Evolutionary conservation across 148 eudicot genomes (phyloP).

Genomic region (Nepenthes mirabilis): DNA sequence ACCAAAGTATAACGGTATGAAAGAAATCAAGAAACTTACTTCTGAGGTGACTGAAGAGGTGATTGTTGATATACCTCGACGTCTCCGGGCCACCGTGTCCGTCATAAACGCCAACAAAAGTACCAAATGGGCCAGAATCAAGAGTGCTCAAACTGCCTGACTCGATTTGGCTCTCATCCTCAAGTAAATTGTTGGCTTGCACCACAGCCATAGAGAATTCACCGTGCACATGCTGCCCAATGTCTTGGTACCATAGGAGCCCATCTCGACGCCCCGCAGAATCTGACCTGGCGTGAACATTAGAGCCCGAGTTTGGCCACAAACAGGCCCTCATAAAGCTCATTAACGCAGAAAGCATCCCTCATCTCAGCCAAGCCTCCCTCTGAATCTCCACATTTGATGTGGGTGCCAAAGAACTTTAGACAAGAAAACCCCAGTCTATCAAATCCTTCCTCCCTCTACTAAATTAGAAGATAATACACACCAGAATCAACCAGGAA

Average conservation of each 20-base stretch:
- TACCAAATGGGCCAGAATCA: slow-evolving; percentile 62
- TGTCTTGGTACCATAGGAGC: slow-evolving; percentile 73
- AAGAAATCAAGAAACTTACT: slow-evolving; percentile 29
- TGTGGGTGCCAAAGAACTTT: slow-evolving; percentile 3
- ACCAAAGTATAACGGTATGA: not conserved
- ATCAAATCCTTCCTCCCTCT: too few species aligned
- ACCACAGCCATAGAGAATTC: slow-evolving; percentile 87
- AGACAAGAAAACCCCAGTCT: too few species aligned
- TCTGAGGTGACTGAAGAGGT: slow-evolving; percentile 61
- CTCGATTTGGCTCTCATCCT: slow-evolving; percentile 82
- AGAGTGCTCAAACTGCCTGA: slow-evolving; percentile 53
- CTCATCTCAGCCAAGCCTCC: slow-evolving; percentile 77
- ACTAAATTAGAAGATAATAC: too few species aligned
- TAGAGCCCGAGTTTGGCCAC: slow-evolving; percentile 49
- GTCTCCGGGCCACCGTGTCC: slow-evolving; percentile 94
- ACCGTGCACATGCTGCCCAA: slow-evolving; percentile 64
- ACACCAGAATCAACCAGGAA: too few species aligned
- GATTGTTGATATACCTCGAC: slow-evolving; percentile 58
- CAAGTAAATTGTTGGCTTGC: slow-evolving; percentile 74
- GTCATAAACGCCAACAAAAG: slow-evolving; percentile 74
- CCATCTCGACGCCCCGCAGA: slow-evolving; percentile 64
- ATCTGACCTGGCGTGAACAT: slow-evolving; percentile 37
- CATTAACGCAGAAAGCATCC: slow-evolving; percentile 76
- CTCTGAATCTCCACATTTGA: slow-evolving; percentile 45
- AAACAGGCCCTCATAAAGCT: slow-evolving; percentile 79